A percentile compares a stretch with the other conserved stretches of the same genome.
These are phyloP conservation scores for Dissophora ornata DNA, from an alignment of 192 early-diverging fungal species.

Conservation along the genomic window DNA sequence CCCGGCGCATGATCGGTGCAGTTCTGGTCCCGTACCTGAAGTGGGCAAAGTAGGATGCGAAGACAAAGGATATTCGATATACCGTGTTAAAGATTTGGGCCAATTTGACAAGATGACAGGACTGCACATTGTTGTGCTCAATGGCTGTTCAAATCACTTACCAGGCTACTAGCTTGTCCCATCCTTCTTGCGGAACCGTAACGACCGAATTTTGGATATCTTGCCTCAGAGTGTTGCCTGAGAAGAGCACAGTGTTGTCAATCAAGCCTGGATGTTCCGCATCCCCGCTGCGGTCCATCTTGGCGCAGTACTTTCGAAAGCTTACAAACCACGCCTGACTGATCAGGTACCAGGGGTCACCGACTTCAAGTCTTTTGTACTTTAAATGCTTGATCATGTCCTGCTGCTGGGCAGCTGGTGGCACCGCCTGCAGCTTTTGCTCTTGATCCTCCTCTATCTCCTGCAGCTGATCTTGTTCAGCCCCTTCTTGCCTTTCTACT, in stretches of 20 bases:
- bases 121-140: no score
- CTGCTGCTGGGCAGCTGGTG: slow-evolving; percentile 14
- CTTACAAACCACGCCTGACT: slow-evolving; percentile 54
- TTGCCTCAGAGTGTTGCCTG: slow-evolving; percentile 47
- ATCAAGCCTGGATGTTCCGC: slow-evolving; percentile 55
- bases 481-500: no score
- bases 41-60: neutral
- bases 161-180: slow-evolving; percentile 59
- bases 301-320: slow-evolving; percentile 59
- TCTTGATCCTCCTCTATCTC: neutral
- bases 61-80: no score
- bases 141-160: slow-evolving; percentile 51
- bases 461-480: neutral
- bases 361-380: slow-evolving; percentile 10
- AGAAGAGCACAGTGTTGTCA: slow-evolving; percentile 58
- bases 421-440: neutral
- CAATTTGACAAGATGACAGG: no score
- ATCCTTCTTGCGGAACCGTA: slow-evolving; percentile 60
- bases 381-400: neutral
- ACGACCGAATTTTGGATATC: slow-evolving; percentile 47
- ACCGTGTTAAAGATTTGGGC: no score
- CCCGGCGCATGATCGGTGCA: slow-evolving; percentile 54
- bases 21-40: slow-evolving; percentile 53
- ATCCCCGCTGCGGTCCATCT: slow-evolving; percentile 31
- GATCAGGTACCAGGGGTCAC: slow-evolving; percentile 62